phyloP scores from a whole-genome alignment of 192 early-diverging fungal species.

The Coemansia sp. region DNA sequence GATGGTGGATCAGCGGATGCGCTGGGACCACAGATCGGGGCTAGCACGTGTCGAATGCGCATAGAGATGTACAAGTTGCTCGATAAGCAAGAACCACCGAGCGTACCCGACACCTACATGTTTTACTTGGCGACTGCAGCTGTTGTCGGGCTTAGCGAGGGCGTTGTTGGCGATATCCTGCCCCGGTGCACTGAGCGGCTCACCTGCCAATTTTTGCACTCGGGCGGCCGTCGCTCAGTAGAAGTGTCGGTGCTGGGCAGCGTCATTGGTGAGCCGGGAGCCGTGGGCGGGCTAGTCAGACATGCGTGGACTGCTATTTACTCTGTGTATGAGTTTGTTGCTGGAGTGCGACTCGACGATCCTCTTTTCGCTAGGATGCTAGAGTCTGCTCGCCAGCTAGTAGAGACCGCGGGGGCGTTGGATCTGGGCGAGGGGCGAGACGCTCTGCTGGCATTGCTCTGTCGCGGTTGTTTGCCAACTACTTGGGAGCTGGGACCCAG shows the following conservation, averaged over 20 bases:
- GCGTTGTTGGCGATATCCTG: slow-evolving; percentile 64
- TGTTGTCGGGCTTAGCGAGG: slow-evolving; percentile 68
- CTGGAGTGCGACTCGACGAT: slow-evolving; percentile 78
- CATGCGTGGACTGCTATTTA: slow-evolving; percentile 79
- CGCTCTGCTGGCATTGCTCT: slow-evolving; percentile 81
- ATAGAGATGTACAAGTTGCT: slow-evolving; percentile 77
- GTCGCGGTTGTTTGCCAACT: slow-evolving; percentile 74
- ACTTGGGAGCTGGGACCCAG: slow-evolving; percentile 16
- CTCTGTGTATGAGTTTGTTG: slow-evolving; percentile 70
- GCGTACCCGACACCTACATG: slow-evolving; percentile 85
- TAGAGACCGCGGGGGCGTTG: slow-evolving; percentile 76
- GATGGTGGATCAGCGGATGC: not conserved
- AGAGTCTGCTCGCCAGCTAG: slow-evolving; percentile 70
- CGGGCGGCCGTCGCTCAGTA: not conserved
- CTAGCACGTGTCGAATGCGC: slow-evolving; percentile 34
- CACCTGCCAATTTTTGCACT: slow-evolving; percentile 10
- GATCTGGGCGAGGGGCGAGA: slow-evolving; percentile 78
- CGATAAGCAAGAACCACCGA: slow-evolving; percentile 89
- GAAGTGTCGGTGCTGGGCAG: slow-evolving; percentile 13
- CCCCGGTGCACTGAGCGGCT: slow-evolving; percentile 44
- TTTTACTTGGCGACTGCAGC: slow-evolving; percentile 75
- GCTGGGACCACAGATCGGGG: slow-evolving; percentile 20
- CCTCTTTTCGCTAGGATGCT: slow-evolving; percentile 73
- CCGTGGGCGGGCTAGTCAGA: slow-evolving; percentile 72
- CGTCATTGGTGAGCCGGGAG: slow-evolving; percentile 1